phyloP scores from a whole-genome alignment of 2,329 filamentous ascomycete species.

The Penicillium sp. region DNA sequence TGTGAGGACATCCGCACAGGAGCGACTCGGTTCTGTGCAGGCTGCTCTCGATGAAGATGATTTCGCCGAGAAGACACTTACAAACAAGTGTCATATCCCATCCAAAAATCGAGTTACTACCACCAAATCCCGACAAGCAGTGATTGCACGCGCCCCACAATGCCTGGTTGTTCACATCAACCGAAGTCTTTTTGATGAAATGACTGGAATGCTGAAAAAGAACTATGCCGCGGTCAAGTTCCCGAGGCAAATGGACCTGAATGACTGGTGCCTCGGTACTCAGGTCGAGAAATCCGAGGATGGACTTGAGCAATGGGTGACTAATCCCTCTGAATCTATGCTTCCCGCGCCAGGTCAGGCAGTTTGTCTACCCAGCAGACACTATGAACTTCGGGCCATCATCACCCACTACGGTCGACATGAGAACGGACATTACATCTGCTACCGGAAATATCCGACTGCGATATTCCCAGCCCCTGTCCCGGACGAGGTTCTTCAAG shows the following conservation, averaged over 20 bases:
- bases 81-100: conserved; percentile 64
- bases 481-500: conserved; percentile 32
- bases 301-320: conserved; percentile 66
- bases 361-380: conserved; percentile 44
- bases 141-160: conserved; percentile 77
- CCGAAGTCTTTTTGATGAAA: conserved; percentile 84
- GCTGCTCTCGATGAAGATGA: conserved; percentile 75
- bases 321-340: conserved; percentile 71
- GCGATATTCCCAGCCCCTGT: conserved; percentile 34
- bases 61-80: conserved; percentile 69
- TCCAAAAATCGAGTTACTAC: conserved; percentile 69
- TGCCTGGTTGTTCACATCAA: conserved; percentile 87
- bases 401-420: conserved; percentile 88
- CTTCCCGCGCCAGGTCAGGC: conserved; percentile 61
- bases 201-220: conserved; percentile 76
- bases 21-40: conserved; percentile 66
- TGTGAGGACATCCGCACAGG: conserved; percentile 42
- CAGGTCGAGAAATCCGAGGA: conserved; percentile 32
- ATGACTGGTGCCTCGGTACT: conserved; percentile 80
- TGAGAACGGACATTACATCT: conserved; percentile 94
- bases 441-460: conserved; percentile 71
- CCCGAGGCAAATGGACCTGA: conserved; percentile 71
- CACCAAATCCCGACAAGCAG: conserved; percentile 87
- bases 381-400: conserved; percentile 79
- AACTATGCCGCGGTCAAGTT: conserved; percentile 80